phyloP scores from a whole-genome alignment of 78 protist species.

The Dictyostelium intermedium region DNA sequence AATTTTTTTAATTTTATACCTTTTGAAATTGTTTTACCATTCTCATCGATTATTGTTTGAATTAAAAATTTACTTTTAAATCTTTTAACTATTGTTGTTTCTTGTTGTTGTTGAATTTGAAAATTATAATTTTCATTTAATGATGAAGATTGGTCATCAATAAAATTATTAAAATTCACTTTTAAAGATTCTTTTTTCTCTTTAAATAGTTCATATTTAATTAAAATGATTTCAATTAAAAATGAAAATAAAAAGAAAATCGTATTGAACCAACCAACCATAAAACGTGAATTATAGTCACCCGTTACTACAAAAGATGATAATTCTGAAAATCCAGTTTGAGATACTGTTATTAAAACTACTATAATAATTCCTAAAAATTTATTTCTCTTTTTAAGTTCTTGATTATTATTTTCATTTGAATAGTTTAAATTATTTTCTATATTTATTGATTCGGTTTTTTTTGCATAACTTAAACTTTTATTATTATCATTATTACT shows the following conservation, averaged over 20 bases:
- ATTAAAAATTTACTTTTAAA: background rate
- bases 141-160: background rate
- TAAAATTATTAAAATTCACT: background rate
- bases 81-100: background rate
- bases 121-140: too few species aligned
- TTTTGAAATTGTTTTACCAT: background rate
- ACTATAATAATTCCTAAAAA: background rate
- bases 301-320: background rate
- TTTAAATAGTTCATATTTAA: background rate
- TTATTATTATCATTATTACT: too few species aligned
- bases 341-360: background rate
- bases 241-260: background rate
- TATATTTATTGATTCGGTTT: too few species aligned
- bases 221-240: background rate
- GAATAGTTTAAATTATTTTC: too few species aligned
- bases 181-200: background rate
- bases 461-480: too few species aligned
- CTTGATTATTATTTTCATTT: background rate
- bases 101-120: background rate
- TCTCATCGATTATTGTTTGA: background rate
- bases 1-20: background rate
- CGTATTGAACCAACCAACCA: background rate
- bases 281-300: background rate
- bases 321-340: background rate
- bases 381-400: background rate